Conservation (phyloP, 2,329 filamentous ascomycete species). For the Monilinia fructigena region DNA sequence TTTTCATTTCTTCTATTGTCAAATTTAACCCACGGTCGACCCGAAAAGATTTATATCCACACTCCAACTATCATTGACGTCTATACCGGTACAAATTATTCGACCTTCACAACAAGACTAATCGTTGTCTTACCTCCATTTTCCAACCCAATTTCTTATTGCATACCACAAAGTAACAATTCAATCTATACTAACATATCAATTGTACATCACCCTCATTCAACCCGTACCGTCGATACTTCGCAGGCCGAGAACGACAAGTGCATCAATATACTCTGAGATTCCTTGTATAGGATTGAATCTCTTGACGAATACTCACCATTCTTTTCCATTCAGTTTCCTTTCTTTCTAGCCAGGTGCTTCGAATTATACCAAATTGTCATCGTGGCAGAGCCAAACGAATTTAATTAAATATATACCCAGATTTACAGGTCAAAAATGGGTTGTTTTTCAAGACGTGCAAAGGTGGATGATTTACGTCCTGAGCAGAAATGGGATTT, state of each 20-base stretch:
- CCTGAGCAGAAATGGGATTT: constrained; percentile 95
- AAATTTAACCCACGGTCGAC: constrained; percentile 9
- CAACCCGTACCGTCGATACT: constrained; percentile 44
- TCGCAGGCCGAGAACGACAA: constrained; percentile 52
- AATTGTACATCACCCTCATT: constrained; percentile 7
- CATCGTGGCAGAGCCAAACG: constrained; percentile 31
- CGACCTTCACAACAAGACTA: constrained; percentile 5
- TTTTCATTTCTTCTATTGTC: constrained; percentile 8
- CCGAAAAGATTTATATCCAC: constrained; percentile 2
- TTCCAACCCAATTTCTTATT: background rate
- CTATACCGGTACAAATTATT: background rate
- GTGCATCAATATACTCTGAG: constrained; percentile 41
- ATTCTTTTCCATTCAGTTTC: constrained; percentile 21
- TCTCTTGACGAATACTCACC: constrained; percentile 26
- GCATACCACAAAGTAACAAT: background rate
- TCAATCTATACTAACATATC: background rate
- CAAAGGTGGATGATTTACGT: constrained; percentile 62
- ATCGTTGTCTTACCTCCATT: constrained; percentile 2
- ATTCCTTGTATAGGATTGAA: constrained; percentile 35
- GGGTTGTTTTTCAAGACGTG: constrained; percentile 61
- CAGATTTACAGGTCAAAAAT: constrained; percentile 47
- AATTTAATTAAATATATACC: constrained; percentile 23
- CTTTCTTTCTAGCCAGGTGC: constrained; percentile 30
- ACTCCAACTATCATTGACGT: constrained; percentile 1
- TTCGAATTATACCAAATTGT: constrained; percentile 22